phyloP scores from a whole-genome alignment of 2,329 filamentous ascomycete genomes.

The Verticillium nonalfalfae region DNA sequence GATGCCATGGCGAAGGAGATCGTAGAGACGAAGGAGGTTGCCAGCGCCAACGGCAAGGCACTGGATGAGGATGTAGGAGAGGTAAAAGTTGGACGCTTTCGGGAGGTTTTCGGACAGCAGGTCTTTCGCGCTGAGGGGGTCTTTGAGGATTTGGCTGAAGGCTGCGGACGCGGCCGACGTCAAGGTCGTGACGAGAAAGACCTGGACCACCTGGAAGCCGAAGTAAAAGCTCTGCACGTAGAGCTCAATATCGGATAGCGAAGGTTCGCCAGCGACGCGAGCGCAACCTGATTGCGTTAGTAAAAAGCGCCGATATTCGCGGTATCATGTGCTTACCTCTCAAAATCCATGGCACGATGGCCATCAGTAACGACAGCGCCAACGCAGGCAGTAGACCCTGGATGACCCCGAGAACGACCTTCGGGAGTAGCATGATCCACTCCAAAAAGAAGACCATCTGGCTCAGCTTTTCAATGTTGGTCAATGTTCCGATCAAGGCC shows the following conservation, averaged over 20 bases:
- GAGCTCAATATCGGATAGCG: constrained; percentile 64
- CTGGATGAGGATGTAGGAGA: constrained; percentile 90
- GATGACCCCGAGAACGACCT: constrained; percentile 65
- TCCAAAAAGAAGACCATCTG: constrained; percentile 59
- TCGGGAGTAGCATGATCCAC: constrained; percentile 69
- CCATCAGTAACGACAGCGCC: constrained; percentile 74
- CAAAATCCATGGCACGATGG: constrained; percentile 71
- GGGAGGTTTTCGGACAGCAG: constrained; percentile 67
- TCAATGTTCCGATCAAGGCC: constrained; percentile 75
- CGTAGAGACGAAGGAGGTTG: constrained; percentile 63
- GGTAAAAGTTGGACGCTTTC: constrained; percentile 77
- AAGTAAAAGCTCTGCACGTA: constrained; percentile 77
- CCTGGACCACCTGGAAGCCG: constrained; percentile 73
- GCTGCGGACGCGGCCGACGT: constrained; percentile 65
- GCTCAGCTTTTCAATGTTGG: constrained; percentile 70
- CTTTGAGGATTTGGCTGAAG: constrained; percentile 45
- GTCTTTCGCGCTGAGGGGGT: constrained; percentile 16
- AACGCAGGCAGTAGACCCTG: constrained; percentile 78
- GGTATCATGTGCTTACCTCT: constrained; percentile 45
- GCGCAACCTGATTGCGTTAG: constrained; percentile 45
- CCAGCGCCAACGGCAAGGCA: constrained; percentile 73
- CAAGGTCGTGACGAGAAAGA: constrained; percentile 77
- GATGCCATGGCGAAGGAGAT: constrained; percentile 50
- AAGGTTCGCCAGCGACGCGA: constrained; percentile 64
- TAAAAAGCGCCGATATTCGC: neutral